Evolutionary conservation across 768 basidiomycete genomes (phyloP).

Genomic region (Lactarius trivialis): DNA sequence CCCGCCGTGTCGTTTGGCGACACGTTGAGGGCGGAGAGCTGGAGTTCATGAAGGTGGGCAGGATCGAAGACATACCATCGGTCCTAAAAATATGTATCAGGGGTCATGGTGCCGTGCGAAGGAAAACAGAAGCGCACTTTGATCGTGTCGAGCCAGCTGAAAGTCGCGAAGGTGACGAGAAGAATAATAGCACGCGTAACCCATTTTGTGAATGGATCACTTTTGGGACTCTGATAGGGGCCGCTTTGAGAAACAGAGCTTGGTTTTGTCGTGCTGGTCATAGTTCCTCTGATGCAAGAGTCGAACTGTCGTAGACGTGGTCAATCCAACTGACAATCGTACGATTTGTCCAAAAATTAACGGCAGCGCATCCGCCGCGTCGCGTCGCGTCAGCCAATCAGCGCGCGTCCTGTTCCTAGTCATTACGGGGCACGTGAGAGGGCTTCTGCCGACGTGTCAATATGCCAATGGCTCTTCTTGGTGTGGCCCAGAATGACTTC

Average conservation of each 20-base stretch:
- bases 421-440: not conserved
- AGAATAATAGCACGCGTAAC: conserved; percentile 4
- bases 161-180: conserved; percentile 5
- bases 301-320: not conserved
- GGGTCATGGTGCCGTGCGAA: not conserved
- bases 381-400: not conserved
- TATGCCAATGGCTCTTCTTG: not conserved
- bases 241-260: not conserved
- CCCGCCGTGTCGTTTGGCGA: conserved; percentile 58
- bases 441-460: not conserved
- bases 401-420: not conserved
- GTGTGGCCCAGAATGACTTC: no score
- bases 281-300: no score
- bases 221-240: not conserved
- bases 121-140: conserved; percentile 6
- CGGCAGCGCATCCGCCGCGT: not conserved
- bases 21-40: conserved; percentile 62
- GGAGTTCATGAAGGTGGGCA: conserved; percentile 59
- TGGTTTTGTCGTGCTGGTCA: conserved; percentile 4
- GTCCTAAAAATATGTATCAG: conserved; percentile 44
- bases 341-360: not conserved
- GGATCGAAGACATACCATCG: conserved; percentile 88
- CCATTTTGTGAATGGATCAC: conserved; percentile 16
- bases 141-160: conserved; percentile 22
- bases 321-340: not conserved